Base-by-base conservation (phyloP, 768 basidiomycete genomes). In the Tremella yokohamensis region DNA sequence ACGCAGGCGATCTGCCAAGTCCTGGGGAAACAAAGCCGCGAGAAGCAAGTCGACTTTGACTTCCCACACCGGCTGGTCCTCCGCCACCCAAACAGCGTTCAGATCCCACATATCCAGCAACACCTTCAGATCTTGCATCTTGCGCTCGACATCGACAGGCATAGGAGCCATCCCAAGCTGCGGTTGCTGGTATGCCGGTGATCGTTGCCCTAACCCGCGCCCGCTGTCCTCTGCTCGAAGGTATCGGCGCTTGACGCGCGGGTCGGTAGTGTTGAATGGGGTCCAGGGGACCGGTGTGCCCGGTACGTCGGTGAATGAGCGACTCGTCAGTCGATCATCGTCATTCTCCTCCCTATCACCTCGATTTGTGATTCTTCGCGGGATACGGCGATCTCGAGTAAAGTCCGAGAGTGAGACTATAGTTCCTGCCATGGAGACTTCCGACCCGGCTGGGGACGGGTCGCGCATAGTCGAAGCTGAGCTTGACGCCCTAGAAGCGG, bases 11-110 rank as follows among this genome's bases (percentile, higher is more conserved):
- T 34, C 29, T 6, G 29, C 29, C 29, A 34, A 34, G 29, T 11
- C 29, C 11, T 4, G 29, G 11, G 11, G 6, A 34, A 34, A 34
- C 4, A 45, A 6, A 6, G 42, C 42, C 42, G n/a, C 4, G 42
- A 18, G 42, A 16, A 45, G 6, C n/a, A 45, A n/a, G n/a, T 45
- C 42, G n/a, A 45, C 42, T 16, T 45, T 45, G n/a, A 45, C 42
- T 15, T 45, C 42, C 42, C 22, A n/a, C 6, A 18, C 7, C 6
- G n/a, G n/a, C 42, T n/a, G n/a, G 42, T 45, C 42, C 7, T 8
- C 15, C 22, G 42, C 15, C 8, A 45, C 8, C 7, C 6, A 4
- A 8, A 45, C n/a, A 6, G n/a, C 42, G 42, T 45, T 16, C n/a
- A 45, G 42, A 15, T 18, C n/a, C n/a, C 22, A 18, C 42, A 18